phyloP scores from a whole-genome alignment of 2,329 filamentous ascomycete genomes.

The Dryadomyces quercus-mongolicae region DNA sequence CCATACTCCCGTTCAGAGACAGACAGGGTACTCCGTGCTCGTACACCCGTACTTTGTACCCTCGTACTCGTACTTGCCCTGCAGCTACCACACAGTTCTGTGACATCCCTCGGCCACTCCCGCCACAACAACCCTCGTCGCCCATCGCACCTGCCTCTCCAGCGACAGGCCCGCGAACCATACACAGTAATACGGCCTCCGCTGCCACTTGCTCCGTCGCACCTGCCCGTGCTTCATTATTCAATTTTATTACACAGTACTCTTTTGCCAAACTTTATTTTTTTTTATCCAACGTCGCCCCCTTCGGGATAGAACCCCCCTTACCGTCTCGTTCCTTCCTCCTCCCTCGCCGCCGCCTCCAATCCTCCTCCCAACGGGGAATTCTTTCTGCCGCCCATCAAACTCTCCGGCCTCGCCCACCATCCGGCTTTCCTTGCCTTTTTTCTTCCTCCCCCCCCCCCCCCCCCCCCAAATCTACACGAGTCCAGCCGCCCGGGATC shows the following conservation, averaged over 20 bases:
- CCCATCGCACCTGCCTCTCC: not conserved
- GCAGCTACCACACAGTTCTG: not conserved
- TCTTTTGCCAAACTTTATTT: not conserved
- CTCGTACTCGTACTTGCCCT: not conserved
- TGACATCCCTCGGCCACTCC: slow-evolving; percentile 5
- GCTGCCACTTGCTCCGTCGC: too few relatives aligned
- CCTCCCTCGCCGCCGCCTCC: not conserved
- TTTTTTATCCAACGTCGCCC: not conserved
- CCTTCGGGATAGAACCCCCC: not conserved
- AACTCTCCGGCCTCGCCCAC: not conserved
- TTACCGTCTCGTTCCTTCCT: not conserved
- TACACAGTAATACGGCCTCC: not conserved
- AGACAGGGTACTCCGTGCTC: not conserved
- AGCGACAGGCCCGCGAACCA: too few relatives aligned
- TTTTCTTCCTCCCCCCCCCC: not conserved
- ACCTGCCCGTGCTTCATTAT: too few relatives aligned
- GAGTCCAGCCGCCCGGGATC: not conserved
- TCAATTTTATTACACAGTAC: not conserved
- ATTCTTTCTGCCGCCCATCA: not conserved
- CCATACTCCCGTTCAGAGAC: not conserved
- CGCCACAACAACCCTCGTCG: not conserved
- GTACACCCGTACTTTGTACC: not conserved
- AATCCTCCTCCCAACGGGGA: not conserved
- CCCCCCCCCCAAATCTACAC: not conserved
- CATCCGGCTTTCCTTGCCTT: not conserved